Base-by-base conservation (phyloP, 345 rosid species). In the Dovyalis caffra region DNA sequence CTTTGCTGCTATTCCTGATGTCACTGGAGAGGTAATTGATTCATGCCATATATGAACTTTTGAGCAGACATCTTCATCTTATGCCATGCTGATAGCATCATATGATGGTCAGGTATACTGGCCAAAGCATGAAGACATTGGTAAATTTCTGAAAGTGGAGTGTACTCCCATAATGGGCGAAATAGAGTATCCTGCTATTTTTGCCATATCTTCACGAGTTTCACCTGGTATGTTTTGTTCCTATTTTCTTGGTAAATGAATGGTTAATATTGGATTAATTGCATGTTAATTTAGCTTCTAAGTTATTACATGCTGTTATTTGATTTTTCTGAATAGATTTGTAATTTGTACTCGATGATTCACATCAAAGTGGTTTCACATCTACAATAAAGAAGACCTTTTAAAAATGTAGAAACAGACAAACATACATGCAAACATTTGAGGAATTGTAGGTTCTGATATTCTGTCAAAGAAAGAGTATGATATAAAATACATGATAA, bases 41-140 rank as follows among this genome's bases (percentile, higher is more conserved):
- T 77, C 72, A 45, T 67, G 61, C 60, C 45, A 23, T 20, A 20
- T 20, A 20, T 49, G n/a, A 49, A 49, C n/a, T 5, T 49, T 20
- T 49, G 23, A 49, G 56, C 56, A 49, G 2, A 15, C 33, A 9
- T 43, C 68, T 37, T 62, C 43, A 8, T 71, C 43, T 74, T 57
- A 64, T 68, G 25, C 58, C 26, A 61, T 67, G 56, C 61, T 74
- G 32, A 64, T 77, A 53, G 18, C 32, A 58, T 60, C 58, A 23
- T 75, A 31, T 81, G 28, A 58, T 86, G 68, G 32, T 25, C 83
- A 95, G 99, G 95, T 87, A 65, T 95, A 87, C 82, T 91, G 95
- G 97, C 98, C 99, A 74, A 92, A 88, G 86, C 90, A 80, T 80
- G 97, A 81, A 82, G 95, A 95, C 77, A 86, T 95, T 74, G 85